phyloP scores from a whole-genome alignment of 768 basidiomycete species.

The Lanmaoa pseudosensibilis region DNA sequence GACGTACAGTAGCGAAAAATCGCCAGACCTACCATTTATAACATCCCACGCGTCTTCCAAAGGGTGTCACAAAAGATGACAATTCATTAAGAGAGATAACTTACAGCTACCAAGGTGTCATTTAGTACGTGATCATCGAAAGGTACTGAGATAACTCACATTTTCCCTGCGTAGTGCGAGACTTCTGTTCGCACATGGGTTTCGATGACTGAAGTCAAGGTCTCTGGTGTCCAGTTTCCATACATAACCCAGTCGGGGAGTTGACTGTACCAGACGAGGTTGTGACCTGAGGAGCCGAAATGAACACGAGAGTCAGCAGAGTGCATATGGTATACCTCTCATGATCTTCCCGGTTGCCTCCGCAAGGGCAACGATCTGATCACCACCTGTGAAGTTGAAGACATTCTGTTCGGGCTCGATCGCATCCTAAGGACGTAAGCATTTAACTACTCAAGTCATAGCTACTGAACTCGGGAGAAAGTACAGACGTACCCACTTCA shows the following conservation, averaged over 20 bases:
- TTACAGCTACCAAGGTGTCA: slow-evolving; percentile 7
- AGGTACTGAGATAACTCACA: slow-evolving; percentile 2
- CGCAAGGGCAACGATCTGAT: slow-evolving; percentile 23
- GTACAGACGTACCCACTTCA: slow-evolving; percentile 21
- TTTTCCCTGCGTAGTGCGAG: slow-evolving; percentile 12
- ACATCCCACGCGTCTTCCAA: slow-evolving; percentile 24
- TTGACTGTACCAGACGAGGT: slow-evolving; percentile 19
- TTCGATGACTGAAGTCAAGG: slow-evolving; percentile 16
- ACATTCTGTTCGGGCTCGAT: slow-evolving; percentile 26
- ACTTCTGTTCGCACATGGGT: slow-evolving; percentile 22
- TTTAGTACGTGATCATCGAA: neutral
- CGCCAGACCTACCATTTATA: slow-evolving; percentile 13
- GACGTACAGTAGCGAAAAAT: neutral
- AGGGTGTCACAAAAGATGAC: neutral
- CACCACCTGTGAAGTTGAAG: slow-evolving; percentile 23
- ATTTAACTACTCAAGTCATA: neutral
- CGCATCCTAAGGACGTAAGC: slow-evolving; percentile 8
- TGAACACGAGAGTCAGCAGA: neutral
- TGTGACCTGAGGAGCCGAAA: slow-evolving; percentile 13
- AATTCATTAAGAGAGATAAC: neutral
- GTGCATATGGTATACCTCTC: slow-evolving; percentile 12
- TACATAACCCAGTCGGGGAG: slow-evolving; percentile 18
- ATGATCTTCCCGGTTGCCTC: slow-evolving; percentile 19
- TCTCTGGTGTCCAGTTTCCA: slow-evolving; percentile 12
- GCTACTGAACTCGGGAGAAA: neutral